Evolutionary conservation across 1,139 yeast genomes (phyloP).

Genomic region (Pneumocystis jirovecii): DNA sequence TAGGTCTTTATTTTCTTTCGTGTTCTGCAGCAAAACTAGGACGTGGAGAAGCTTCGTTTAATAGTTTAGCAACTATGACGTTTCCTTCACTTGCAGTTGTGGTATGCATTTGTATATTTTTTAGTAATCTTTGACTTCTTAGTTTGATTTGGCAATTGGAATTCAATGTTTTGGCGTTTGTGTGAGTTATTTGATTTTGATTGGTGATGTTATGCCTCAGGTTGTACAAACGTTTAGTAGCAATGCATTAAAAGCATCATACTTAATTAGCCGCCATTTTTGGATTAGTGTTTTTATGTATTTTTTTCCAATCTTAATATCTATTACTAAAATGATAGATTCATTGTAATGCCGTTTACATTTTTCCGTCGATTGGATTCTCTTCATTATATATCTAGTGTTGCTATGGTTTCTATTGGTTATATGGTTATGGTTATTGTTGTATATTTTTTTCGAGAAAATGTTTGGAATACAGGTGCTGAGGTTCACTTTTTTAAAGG

Average conservation of each 20-base stretch:
- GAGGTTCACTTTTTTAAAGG: slow-evolving; percentile 7
- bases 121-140: slow-evolving; percentile 32
- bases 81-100: slow-evolving; percentile 71
- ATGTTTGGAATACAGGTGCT: slow-evolving; percentile 26
- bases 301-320: background rate
- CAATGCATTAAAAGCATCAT: slow-evolving; percentile 12
- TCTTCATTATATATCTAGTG: slow-evolving; percentile 65
- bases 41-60: slow-evolving; percentile 68
- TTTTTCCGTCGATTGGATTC: slow-evolving; percentile 64
- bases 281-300: slow-evolving; percentile 55
- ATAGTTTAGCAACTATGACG: slow-evolving; percentile 66
- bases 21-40: slow-evolving; percentile 55
- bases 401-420: slow-evolving; percentile 71
- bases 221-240: slow-evolving; percentile 18
- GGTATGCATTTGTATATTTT: slow-evolving; percentile 67
- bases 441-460: slow-evolving; percentile 41
- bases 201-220: slow-evolving; percentile 80
- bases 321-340: slow-evolving; percentile 6
- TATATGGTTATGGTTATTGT: slow-evolving; percentile 65
- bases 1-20: slow-evolving; percentile 70
- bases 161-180: slow-evolving; percentile 81
- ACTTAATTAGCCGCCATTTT: slow-evolving; percentile 26
- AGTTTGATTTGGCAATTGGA: slow-evolving; percentile 73
- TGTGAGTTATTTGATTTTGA: slow-evolving; percentile 68
- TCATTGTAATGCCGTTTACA: slow-evolving; percentile 59